Conservation (phyloP, 257 asterid species). For the Capsicum rhomboideum region DNA sequence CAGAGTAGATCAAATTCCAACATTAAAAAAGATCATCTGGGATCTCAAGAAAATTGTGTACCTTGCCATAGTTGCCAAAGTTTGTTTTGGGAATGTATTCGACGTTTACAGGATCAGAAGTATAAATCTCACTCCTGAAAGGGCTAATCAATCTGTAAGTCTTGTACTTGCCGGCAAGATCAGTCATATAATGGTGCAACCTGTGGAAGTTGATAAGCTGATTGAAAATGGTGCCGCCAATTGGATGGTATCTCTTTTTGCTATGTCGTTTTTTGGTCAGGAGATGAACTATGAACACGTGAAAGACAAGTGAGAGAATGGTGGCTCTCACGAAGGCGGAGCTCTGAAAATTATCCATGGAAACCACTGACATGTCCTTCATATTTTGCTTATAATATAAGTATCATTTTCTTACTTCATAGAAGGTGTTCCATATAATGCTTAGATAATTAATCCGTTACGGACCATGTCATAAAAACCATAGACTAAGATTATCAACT, state of each 20-base stretch:
- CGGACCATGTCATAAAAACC: too few relatives aligned
- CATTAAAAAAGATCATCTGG: neutral
- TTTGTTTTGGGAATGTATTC: slow-evolving; percentile 59
- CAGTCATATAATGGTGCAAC: slow-evolving; percentile 64
- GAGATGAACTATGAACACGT: neutral
- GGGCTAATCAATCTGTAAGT: slow-evolving; percentile 57
- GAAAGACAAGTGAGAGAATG: slow-evolving; percentile 10
- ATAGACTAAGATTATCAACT: too few relatives aligned
- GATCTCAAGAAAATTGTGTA: slow-evolving; percentile 1
- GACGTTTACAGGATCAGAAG: slow-evolving; percentile 52
- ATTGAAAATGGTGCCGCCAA: slow-evolving; percentile 46
- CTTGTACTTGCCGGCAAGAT: slow-evolving; percentile 37
- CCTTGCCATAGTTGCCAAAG: slow-evolving; percentile 59
- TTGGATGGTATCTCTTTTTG: slow-evolving; percentile 44
- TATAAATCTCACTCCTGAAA: slow-evolving; percentile 41
- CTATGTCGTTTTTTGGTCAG: neutral
- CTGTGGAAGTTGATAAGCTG: slow-evolving; percentile 50
- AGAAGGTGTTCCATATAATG: too few relatives aligned
- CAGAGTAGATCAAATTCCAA: neutral
- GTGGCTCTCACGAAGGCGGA: slow-evolving; percentile 3
- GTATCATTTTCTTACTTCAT: too few relatives aligned
- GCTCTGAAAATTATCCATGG: slow-evolving; percentile 7
- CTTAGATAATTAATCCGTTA: too few relatives aligned
- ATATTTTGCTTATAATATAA: neutral
- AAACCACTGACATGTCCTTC: neutral